A percentile compares a stretch with the other conserved stretches of the same genome.
These are phyloP conservation scores for Ascochyta koolunga DNA, from an alignment of 2,329 filamentous ascomycete species.

Conservation along the genomic window DNA sequence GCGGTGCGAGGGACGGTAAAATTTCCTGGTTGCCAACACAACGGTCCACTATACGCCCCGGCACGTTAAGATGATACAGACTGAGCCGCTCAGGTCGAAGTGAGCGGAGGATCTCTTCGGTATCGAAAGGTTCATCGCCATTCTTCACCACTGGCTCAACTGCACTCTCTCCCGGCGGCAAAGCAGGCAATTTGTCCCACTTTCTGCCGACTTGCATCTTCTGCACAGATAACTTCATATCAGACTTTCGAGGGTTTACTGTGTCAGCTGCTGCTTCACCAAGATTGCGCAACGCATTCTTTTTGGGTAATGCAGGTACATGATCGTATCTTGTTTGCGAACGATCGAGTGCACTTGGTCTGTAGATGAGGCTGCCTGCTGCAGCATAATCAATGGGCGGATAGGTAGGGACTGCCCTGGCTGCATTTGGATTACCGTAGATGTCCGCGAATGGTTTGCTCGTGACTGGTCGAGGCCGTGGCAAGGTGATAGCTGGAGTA, in stretches of 20 bases:
- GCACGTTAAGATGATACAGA: not conserved
- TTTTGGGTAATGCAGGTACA: not conserved
- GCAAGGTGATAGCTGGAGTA: not conserved
- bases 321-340: not conserved
- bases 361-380: constrained; percentile 1
- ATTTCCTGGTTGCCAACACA: not conserved
- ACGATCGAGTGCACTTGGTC: constrained; percentile 1
- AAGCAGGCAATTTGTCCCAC: constrained; percentile 4
- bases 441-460: not conserved
- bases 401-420: not conserved
- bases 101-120: not conserved
- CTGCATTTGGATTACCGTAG: constrained; percentile 1
- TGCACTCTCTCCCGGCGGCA: not conserved
- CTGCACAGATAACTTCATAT: not conserved
- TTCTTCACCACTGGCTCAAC: not conserved
- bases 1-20: not conserved
- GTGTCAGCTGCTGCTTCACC: not conserved
- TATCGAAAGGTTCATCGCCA: not conserved
- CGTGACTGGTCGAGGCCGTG: not conserved
- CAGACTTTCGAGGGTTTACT: not conserved
- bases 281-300: too few relatives aligned
- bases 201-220: not conserved
- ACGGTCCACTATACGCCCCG: not conserved
- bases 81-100: constrained; percentile 6
- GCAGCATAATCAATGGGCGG: not conserved